A percentile compares a stretch with the other conserved stretches of the same genome.
These are phyloP conservation scores for Rubus parviflorus DNA, from an alignment of 306 rosid genomes.

Conservation along the genomic window DNA sequence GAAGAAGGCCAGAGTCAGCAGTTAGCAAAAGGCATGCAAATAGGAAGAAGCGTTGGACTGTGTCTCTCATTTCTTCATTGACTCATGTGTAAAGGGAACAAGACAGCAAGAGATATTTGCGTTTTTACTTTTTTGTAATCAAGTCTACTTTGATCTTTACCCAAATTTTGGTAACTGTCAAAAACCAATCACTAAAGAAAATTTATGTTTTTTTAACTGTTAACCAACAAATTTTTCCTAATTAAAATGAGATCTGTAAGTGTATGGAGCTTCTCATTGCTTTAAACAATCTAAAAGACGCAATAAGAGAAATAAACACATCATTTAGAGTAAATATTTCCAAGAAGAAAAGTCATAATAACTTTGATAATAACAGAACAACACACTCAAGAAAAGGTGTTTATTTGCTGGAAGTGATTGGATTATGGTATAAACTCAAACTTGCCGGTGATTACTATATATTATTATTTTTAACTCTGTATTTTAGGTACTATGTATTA, in stretches of 20 bases:
- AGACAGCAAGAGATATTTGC: background rate
- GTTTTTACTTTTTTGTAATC: background rate
- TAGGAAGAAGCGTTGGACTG: slow-evolving; percentile 11
- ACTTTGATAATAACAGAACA: background rate
- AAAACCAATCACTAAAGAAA: background rate
- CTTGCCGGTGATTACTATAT: background rate
- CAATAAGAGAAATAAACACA: too few relatives aligned
- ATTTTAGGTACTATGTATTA: background rate
- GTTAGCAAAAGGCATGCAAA: slow-evolving; percentile 8
- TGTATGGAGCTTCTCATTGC: too few relatives aligned
- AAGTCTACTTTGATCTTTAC: background rate
- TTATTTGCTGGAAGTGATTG: slow-evolving; percentile 12
- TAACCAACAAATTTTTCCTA: too few relatives aligned
- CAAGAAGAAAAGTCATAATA: background rate
- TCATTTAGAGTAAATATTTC: background rate
- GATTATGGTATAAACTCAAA: background rate
- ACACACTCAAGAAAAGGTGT: background rate
- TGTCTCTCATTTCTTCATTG: background rate
- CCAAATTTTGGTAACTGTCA: slow-evolving; percentile 1
- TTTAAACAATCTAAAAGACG: too few relatives aligned
- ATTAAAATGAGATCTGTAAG: too few relatives aligned
- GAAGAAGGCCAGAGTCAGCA: slow-evolving; percentile 12
- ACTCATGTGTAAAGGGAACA: background rate
- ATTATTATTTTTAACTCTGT: background rate
- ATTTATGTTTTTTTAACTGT: too few relatives aligned